Evolutionary conservation across 2,329 filamentous ascomycete genomes (phyloP), one percentile per base, ranked within the genome.

Genomic region (Byssochlamys sp.): DNA sequence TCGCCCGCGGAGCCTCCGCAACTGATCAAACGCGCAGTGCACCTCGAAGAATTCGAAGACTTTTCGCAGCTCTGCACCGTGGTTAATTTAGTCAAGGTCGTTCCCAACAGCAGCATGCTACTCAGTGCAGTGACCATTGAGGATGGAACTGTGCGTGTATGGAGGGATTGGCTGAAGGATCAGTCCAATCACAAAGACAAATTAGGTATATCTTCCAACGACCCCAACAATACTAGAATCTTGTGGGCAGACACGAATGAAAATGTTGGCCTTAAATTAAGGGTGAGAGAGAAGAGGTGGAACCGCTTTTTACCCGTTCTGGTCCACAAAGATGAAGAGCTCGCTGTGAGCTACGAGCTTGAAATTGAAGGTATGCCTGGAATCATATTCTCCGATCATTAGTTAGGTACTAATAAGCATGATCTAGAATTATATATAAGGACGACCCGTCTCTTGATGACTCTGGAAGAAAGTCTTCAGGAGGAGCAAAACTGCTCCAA

Each of bases 1-100:
- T 31, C 27, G 19, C 52, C 12, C n/a, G 52, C 10, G 9, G 56
- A 55, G 9, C 27, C 12, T 2, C 31, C 24, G 3, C 31, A 25
- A 24, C 48, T 77, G 6, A 81, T 86, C 1, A 80, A 76, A 12
- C 81, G 88, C 58, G 81, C 81, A 7, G 69, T 92, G 49, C 77
- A 78, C 52, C 75, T 94, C 1, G 89, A 91, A 62, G 80, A 81
- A 1, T 80, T 84, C 60, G 88, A 91, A 71, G 74, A 84, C 19
- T 91, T 92, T 68, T 84, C 86, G 1, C 89, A 94, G 71, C 78
- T 94, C 10, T 87, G 86, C 67, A 81, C 84, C 4, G 77, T 83
- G 26, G 82, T 82, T 6, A 89, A 85, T 65, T 72, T 95, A 39
- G 85, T 90, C 59, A 86, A 86, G 67, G 76, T 84, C 29, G 83